Conservation (phyloP, 2,329 filamentous ascomycete genomes). For the Sclerotinia sclerotiorum region DNA sequence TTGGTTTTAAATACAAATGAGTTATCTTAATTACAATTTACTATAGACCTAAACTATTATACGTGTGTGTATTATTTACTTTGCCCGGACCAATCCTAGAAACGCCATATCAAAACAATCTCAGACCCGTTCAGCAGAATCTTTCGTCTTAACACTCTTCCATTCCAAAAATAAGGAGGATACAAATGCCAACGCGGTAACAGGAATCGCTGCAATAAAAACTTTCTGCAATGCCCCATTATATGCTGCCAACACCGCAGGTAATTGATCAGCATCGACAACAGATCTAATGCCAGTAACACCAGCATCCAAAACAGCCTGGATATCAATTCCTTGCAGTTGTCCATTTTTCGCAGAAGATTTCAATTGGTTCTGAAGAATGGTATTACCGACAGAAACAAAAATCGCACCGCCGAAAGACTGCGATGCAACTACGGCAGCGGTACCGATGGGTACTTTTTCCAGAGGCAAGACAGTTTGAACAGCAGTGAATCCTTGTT, state of each 20-base stretch:
- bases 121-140: background rate
- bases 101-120: background rate
- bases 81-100: background rate
- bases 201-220: conserved; percentile 54
- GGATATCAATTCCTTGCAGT: conserved; percentile 34
- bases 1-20: background rate
- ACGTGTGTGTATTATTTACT: background rate
- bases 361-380: conserved; percentile 42
- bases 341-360: background rate
- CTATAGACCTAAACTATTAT: background rate
- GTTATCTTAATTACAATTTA: background rate
- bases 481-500: conserved; percentile 37
- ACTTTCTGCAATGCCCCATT: conserved; percentile 52
- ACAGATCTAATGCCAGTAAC: conserved; percentile 49
- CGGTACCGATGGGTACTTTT: conserved; percentile 47
- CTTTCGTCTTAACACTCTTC: conserved; percentile 36
- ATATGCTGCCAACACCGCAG: conserved; percentile 51
- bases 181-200: conserved; percentile 49
- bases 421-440: conserved; percentile 46
- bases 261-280: conserved; percentile 46
- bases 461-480: conserved; percentile 39
- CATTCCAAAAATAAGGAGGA: conserved; percentile 54
- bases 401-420: conserved; percentile 49
- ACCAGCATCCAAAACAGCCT: conserved; percentile 37
- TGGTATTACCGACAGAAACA: conserved; percentile 48